phyloP scores from a whole-genome alignment of 108 stramenopile species.

The Nitzschia palea region DNA sequence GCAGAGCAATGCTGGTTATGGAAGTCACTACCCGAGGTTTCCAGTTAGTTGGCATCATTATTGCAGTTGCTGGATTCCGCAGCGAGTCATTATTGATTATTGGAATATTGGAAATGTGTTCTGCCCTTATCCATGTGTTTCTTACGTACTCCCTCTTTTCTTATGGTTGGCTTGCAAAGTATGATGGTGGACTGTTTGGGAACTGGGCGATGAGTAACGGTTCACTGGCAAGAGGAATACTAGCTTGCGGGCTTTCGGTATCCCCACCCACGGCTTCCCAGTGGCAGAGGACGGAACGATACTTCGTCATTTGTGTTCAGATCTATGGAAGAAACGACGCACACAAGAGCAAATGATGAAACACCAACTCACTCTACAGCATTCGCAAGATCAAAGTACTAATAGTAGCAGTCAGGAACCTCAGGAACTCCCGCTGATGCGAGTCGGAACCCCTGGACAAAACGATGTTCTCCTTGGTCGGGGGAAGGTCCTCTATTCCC shows the following conservation, averaged over 20 bases:
- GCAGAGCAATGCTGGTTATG: neutral
- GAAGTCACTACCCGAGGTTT: neutral
- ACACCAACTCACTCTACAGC: too few species aligned
- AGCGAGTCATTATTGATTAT: neutral
- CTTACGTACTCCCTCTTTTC: neutral
- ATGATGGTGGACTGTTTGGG: neutral
- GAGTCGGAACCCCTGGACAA: neutral
- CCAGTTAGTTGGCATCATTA: neutral
- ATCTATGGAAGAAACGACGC: neutral
- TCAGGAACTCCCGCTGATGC: too few species aligned
- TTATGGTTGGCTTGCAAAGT: neutral
- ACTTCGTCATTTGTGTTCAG: too few species aligned
- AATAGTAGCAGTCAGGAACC: neutral
- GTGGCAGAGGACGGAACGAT: neutral
- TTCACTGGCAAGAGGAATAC: neutral
- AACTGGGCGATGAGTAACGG: neutral
- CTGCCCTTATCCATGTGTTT: neutral
- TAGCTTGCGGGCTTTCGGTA: slow-evolving; percentile 1
- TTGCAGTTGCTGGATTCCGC: neutral
- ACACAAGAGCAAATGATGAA: slow-evolving; percentile 4
- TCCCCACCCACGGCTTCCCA: neutral
- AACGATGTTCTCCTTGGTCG: slow-evolving; percentile 17
- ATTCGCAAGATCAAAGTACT: neutral
- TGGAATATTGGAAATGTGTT: neutral
- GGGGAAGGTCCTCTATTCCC: neutral